These are phyloP conservation scores for Marasmius sp. DNA, from an alignment of 1,284 basidiomycete species.

Conservation along the genomic window DNA sequence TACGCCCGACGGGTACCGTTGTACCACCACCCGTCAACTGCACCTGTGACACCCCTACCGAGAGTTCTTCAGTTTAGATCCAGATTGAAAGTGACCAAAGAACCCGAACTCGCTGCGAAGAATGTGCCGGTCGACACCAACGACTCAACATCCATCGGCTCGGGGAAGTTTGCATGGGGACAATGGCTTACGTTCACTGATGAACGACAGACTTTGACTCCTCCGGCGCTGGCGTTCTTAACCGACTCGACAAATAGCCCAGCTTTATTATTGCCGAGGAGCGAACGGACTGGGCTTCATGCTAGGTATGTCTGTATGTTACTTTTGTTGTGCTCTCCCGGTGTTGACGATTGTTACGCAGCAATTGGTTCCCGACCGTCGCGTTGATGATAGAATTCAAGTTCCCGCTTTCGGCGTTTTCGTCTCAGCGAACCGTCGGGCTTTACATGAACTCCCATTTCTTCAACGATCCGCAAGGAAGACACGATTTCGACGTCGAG, in stretches of 20 bases:
- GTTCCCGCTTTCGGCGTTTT: constrained; percentile 47
- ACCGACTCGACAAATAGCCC: constrained; percentile 51
- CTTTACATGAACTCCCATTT: constrained; percentile 51
- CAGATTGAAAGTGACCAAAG: constrained; percentile 37
- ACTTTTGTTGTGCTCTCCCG: neutral
- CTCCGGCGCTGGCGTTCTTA: constrained; percentile 50
- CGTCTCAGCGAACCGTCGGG: constrained; percentile 49
- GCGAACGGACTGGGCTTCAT: constrained; percentile 26
- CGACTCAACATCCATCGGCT: constrained; percentile 41
- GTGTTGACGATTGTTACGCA: neutral
- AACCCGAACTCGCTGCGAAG: constrained; percentile 36
- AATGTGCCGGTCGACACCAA: constrained; percentile 35
- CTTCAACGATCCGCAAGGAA: constrained; percentile 47
- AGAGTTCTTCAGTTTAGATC: constrained; percentile 34
- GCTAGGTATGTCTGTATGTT: constrained; percentile 24
- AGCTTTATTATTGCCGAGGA: constrained; percentile 42
- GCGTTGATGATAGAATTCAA: constrained; percentile 61
- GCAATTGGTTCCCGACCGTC: constrained; percentile 63
- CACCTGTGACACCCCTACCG: constrained; percentile 20
- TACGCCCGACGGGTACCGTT: constrained; percentile 59
- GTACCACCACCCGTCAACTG: constrained; percentile 45
- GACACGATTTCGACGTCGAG: constrained; percentile 58
- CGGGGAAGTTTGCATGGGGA: constrained; percentile 54
- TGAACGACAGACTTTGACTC: constrained; percentile 42
- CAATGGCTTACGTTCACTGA: constrained; percentile 52